Base-by-base conservation (phyloP, 495 filamentous ascomycete genomes). In the Penicillium chermesinum region DNA sequence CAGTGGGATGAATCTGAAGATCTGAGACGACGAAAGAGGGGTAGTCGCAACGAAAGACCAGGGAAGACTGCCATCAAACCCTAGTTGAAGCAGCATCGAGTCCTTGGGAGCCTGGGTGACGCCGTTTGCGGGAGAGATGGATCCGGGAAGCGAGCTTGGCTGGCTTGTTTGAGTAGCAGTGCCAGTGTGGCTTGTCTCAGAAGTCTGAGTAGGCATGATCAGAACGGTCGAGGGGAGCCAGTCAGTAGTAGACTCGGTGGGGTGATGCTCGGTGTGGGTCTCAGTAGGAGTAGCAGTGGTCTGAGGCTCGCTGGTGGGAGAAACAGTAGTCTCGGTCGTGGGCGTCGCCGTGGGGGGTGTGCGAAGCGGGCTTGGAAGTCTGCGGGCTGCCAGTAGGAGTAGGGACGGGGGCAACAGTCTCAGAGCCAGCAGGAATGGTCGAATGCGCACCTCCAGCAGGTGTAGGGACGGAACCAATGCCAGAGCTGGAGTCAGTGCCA, bases 31-130 rank as follows among this genome's bases (percentile, higher is more conserved):
- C 17, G 89, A 85, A 50, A 84, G 70, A 12, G 77, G 64, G 27
- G 82, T 80, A 1, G 66, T 69, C 17, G 85, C 86, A 21, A 98
- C 87, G 59, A 91, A 95, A 5, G 70, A 65, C 64, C 93, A 98
- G 60, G 94, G 90, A 50, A 94, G 78, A 3, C 76, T 71, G 56
- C 82, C 82, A 19, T 79, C 69, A 75, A 96, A 95, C 10, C 88
- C 94, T 48, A 98, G 74, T 57, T 96, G 89, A 51, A 96, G 82
- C 53, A 89, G 61, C 15, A 75, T 74, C 1, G 78, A 80, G 55
- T 86, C 86, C 2, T 68, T 59, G 1, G 91, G 88, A 34, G 66
- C 62, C 15, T 63, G 39, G 12, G 69, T 64, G n/a, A 73, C 57
- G 27, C 74, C 74, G 25, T 67, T 73, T 18, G 78, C 72, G 8